Base-by-base conservation (phyloP, 768 basidiomycete genomes). In the Amanita thiersii region DNA sequence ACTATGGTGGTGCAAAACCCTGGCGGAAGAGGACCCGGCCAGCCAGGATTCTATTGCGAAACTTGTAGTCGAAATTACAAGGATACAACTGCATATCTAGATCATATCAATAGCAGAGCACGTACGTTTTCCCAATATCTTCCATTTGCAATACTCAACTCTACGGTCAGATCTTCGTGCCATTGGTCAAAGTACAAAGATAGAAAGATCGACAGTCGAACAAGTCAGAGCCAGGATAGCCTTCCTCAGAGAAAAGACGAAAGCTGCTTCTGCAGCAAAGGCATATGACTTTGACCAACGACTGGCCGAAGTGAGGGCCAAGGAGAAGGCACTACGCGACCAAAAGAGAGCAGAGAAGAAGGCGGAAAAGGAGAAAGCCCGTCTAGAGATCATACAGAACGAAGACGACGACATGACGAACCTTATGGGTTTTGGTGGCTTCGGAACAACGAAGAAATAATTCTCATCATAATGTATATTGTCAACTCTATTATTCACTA, bases 271-370 rank as follows among this genome's bases (percentile, higher is more conserved):
- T 0, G 69, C 74, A 19, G 83, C 88, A 0, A 96, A 96, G 56
- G 77, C 81, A n/a, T 99, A 78, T 55, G 94, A 99, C 63, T 99
- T 99, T 63, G 84, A 92, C 53, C 67, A 85, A 54, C 86, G 96
- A 19, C 63, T 98, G 9, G 77, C 79, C 23, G 86, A 91, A 51
- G 78, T 97, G 38, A 79, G 77, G 50, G 77, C 73, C 20, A 81
- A 77, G 50, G 89, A 93, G 58, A 64, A 68, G 7, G 67, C 74
- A 0, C 61, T 74, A 18, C 77, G 86, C 9, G 76, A 77, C 23
- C 73, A 81, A 59, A 83, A 81, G 62, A 92, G 87, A 52, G 74
- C 80, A 6, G 75, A 81, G 47, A 86, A 83, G 60, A 86, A 85
- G 55, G 86, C 79, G 8, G 77, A 78, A 56, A 85, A 81, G 54